phyloP scores from a whole-genome alignment of 2,329 filamentous ascomycete species.

The Colletotrichum sp. region DNA sequence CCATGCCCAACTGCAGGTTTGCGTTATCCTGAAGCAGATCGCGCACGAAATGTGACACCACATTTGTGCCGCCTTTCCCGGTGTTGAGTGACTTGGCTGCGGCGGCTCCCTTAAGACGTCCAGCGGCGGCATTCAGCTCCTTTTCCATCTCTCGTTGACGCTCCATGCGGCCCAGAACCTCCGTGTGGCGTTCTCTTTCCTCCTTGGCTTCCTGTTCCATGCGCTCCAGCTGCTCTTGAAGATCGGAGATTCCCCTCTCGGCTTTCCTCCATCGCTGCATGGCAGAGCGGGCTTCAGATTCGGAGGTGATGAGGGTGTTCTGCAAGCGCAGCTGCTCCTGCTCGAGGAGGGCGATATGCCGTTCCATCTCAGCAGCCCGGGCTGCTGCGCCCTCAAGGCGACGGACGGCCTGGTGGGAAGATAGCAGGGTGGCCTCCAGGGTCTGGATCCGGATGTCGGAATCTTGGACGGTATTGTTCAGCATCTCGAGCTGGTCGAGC shows the following conservation, averaged over 20 bases:
- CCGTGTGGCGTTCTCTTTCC: constrained; percentile 81
- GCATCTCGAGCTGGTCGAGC: constrained; percentile 80
- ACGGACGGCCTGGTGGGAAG: constrained; percentile 78
- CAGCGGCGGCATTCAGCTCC: constrained; percentile 80
- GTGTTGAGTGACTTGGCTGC: constrained; percentile 69
- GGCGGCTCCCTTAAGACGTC: constrained; percentile 80
- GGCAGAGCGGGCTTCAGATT: constrained; percentile 79
- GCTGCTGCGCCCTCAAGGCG: constrained; percentile 75
- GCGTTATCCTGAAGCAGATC: constrained; percentile 96
- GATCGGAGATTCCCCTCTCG: constrained; percentile 75
- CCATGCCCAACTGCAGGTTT: constrained; percentile 88
- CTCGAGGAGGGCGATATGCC: constrained; percentile 80
- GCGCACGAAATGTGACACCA: constrained; percentile 95
- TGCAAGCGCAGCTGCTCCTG: constrained; percentile 79
- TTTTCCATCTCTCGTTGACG: constrained; percentile 81
- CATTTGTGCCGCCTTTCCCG: constrained; percentile 64
- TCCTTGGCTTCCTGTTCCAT: constrained; percentile 85
- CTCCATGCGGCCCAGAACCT: constrained; percentile 84
- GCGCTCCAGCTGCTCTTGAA: constrained; percentile 86
- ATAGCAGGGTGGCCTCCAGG: constrained; percentile 77
- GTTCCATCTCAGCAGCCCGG: constrained; percentile 79
- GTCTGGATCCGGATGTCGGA: constrained; percentile 81
- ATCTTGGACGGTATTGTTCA: constrained; percentile 80
- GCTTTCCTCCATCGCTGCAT: constrained; percentile 85
- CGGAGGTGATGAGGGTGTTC: constrained; percentile 66